phyloP scores from a whole-genome alignment of 176 grass and related monocot species.

The Zoysia japonica region DNA sequence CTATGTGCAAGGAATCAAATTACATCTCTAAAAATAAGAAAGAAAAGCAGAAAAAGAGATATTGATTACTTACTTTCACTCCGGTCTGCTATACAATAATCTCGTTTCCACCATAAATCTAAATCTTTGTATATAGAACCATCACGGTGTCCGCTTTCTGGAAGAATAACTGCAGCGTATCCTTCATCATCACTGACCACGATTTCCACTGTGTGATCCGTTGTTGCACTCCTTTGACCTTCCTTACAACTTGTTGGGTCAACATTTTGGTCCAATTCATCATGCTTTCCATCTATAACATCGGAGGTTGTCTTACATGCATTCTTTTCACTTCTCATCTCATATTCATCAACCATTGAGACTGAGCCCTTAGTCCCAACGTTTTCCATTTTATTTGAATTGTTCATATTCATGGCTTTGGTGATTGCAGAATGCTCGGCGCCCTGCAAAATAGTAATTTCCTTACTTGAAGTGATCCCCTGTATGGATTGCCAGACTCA shows the following conservation, averaged over 20 bases:
- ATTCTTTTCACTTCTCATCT: background rate
- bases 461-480: background rate
- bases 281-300: background rate
- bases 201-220: background rate
- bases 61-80: slow-evolving; percentile 2
- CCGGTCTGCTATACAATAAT: background rate
- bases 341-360: background rate
- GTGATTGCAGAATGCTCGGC: background rate
- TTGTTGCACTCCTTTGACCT: background rate
- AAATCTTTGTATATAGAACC: slow-evolving; percentile 8
- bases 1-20: background rate
- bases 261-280: slow-evolving; percentile 1
- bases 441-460: background rate
- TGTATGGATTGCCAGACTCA: background rate
- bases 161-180: background rate
- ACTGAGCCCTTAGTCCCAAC: background rate
- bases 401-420: background rate
- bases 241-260: background rate
- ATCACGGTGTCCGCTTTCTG: slow-evolving; percentile 7
- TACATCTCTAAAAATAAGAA: background rate
- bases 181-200: background rate
- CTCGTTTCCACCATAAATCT: background rate
- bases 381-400: background rate
- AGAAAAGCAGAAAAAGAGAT: background rate
- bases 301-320: background rate